phyloP scores from a whole-genome alignment of 169 alveolate genomes.

The Plasmodium blacklocki region DNA sequence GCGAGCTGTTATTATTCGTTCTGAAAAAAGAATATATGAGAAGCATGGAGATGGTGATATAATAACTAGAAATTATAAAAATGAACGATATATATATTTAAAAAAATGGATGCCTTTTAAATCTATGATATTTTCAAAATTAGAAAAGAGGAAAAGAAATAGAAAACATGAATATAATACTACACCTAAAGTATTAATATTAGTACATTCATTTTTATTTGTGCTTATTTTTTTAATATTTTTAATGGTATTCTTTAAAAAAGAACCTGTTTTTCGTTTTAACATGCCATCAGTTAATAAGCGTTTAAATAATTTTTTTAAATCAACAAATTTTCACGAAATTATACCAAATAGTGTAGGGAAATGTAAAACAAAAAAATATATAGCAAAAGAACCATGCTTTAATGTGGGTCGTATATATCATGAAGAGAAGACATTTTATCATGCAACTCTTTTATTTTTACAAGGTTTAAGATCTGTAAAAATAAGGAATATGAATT shows the following conservation, averaged over 20 bases:
- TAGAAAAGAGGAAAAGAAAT: conserved; percentile 39
- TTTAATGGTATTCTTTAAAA: conserved; percentile 20
- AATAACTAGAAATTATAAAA: neutral
- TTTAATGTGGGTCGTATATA: conserved; percentile 50
- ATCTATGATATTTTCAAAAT: conserved; percentile 37
- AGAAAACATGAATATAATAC: neutral
- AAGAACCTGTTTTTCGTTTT: conserved; percentile 21
- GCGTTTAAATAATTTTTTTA: conserved; percentile 25
- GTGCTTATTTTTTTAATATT: neutral
- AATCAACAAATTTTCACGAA: conserved; percentile 36
- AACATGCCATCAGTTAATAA: conserved; percentile 44
- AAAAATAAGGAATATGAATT: conserved; percentile 21
- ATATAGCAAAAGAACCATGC: conserved; percentile 68
- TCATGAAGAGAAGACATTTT: conserved; percentile 72
- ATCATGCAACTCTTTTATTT: conserved; percentile 70
- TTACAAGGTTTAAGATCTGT: conserved; percentile 58
- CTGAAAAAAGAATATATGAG: conserved; percentile 1
- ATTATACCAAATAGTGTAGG: conserved; percentile 56
- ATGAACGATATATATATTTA: neutral
- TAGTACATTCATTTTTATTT: conserved; percentile 26
- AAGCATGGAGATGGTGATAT: neutral
- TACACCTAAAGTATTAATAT: conserved; percentile 3
- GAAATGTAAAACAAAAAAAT: conserved; percentile 56
- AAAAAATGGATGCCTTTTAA: conserved; percentile 41
- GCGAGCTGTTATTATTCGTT: neutral